Evolutionary conservation across 352 stramenopile genomes (phyloP).

Genomic region (Globisporangium nunn): DNA sequence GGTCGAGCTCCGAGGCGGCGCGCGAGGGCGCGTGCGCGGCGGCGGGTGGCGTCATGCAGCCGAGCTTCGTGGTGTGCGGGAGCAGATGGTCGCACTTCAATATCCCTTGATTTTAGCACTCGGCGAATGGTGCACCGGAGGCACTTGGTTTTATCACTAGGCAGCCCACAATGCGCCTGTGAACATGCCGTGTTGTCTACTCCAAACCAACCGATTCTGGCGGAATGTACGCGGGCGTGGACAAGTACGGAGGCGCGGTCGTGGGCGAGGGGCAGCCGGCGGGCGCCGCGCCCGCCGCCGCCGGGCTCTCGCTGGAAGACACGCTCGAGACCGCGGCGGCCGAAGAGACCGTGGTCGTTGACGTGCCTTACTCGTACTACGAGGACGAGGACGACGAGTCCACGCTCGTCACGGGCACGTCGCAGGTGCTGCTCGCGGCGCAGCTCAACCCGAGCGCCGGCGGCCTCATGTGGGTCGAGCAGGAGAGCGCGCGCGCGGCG

Average conservation of each 20-base stretch:
- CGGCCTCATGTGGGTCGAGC: slow-evolving; percentile 79
- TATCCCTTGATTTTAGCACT: no score
- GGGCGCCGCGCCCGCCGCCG: slow-evolving; percentile 11
- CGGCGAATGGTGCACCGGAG: no score
- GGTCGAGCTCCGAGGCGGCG: slow-evolving; percentile 20
- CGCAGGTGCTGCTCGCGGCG: slow-evolving; percentile 60
- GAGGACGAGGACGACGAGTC: slow-evolving; percentile 53
- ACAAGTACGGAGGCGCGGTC: slow-evolving; percentile 76
- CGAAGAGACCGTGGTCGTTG: slow-evolving; percentile 76
- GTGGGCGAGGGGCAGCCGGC: slow-evolving; percentile 56
- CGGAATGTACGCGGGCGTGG: slow-evolving; percentile 66
- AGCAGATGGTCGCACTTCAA: no score
- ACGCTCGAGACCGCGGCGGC: slow-evolving; percentile 68
- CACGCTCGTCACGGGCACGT: slow-evolving; percentile 48
- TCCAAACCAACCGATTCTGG: no score
- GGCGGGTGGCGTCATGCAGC: slow-evolving; percentile 1
- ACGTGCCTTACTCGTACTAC: slow-evolving; percentile 76
- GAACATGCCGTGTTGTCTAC: no score
- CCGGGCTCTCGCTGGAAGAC: slow-evolving; percentile 59
- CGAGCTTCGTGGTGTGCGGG: no score
- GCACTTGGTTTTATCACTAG: no score
- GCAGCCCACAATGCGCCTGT: no score
- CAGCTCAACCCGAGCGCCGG: slow-evolving; percentile 68
- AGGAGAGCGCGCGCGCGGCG: slow-evolving; percentile 40
- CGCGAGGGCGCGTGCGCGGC: background rate